These are phyloP conservation scores for Penicillium palitans DNA, from an alignment of 2,329 filamentous ascomycete genomes.

Conservation along the genomic window DNA sequence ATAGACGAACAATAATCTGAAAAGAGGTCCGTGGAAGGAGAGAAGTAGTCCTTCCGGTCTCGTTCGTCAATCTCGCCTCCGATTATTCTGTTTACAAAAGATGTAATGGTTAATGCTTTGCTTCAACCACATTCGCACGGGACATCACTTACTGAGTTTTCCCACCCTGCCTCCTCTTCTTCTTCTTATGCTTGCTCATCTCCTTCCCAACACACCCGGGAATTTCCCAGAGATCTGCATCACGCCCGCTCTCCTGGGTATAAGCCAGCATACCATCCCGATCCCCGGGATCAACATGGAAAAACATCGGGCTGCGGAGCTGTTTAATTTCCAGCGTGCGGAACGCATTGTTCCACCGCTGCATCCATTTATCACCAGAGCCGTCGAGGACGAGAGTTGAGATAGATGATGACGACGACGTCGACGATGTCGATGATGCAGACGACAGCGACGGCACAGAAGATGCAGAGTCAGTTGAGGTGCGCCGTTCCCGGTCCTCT, in stretches of 20 bases:
- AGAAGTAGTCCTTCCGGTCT: conserved; percentile 69
- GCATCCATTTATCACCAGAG: conserved; percentile 65
- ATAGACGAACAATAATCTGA: conserved; percentile 62
- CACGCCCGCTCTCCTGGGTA: conserved; percentile 61
- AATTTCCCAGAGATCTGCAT: conserved; percentile 68
- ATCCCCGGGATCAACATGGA: conserved; percentile 75
- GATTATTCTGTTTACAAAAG: conserved; percentile 14
- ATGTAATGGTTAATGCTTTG: conserved; percentile 1
- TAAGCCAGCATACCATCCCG: conserved; percentile 71
- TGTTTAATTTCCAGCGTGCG: conserved; percentile 67
- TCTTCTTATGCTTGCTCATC: conserved; percentile 72
- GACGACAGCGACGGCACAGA: conserved; percentile 24
- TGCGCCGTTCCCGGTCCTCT: conserved; percentile 12
- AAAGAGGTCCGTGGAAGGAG: conserved; percentile 63
- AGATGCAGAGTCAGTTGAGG: conserved; percentile 20
- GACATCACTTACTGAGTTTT: conserved; percentile 43
- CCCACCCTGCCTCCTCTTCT: conserved; percentile 67
- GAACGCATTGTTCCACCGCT: conserved; percentile 70
- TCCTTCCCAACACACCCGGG: conserved; percentile 75
- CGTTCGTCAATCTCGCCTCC: conserved; percentile 60
- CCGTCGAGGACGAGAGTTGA: conserved; percentile 68
- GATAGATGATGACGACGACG: conserved; percentile 17
- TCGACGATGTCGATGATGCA: conserved; percentile 15
- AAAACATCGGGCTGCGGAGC: conserved; percentile 78
- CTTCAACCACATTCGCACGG: not conserved